Evolutionary conservation across 352 stramenopile species (phyloP).

Genomic region (Plasmopara muralis): DNA sequence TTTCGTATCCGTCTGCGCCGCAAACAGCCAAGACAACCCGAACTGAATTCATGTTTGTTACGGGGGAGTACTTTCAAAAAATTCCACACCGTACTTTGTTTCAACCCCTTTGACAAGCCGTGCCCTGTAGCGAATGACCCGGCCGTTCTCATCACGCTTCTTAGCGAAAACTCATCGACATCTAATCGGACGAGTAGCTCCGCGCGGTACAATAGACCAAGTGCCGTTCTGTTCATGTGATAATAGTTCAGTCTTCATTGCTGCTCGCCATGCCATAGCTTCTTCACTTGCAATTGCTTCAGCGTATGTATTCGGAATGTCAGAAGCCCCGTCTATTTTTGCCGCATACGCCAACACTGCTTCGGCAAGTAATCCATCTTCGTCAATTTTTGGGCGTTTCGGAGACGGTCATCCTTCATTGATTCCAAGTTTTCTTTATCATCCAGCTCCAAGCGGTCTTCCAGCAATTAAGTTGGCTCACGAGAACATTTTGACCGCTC

Average conservation of each 20-base stretch:
- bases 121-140: background rate
- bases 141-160: background rate
- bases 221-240: background rate
- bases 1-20: background rate
- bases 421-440: background rate
- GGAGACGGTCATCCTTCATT: constrained; percentile 1
- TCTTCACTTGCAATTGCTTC: constrained; percentile 1
- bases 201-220: background rate
- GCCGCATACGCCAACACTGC: background rate
- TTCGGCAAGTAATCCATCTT: background rate
- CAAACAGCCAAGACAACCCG: constrained; percentile 11
- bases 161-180: background rate
- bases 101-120: background rate
- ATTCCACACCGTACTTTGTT: background rate
- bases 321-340: background rate
- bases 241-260: background rate
- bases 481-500: background rate
- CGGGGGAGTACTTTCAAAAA: constrained; percentile 1
- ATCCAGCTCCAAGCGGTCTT: background rate
- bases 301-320: constrained; percentile 1
- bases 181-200: background rate
- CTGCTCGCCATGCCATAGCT: background rate
- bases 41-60: constrained; percentile 34
- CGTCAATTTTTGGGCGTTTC: background rate
- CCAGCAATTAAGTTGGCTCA: background rate